These are phyloP conservation scores for Kwoniella pini DNA, from an alignment of 768 basidiomycete species.

Conservation along the genomic window DNA sequence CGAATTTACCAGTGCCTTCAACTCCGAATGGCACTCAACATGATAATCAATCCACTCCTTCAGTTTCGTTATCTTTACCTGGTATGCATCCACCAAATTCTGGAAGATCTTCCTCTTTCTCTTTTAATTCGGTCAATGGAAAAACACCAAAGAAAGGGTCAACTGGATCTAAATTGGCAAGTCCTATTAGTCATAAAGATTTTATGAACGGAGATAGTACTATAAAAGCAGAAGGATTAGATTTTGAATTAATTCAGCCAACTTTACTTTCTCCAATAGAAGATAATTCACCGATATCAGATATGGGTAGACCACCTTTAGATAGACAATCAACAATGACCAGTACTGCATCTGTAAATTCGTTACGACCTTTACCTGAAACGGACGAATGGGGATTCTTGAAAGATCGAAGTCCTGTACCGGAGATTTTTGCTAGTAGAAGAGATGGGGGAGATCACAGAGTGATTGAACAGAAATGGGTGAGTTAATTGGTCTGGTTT, in stretches of 20 bases:
- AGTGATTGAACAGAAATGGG: constrained; percentile 46
- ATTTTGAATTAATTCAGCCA: constrained; percentile 48
- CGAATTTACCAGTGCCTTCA: constrained; percentile 6
- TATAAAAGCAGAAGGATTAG: constrained; percentile 47
- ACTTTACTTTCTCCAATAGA: constrained; percentile 16
- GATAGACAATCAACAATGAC: constrained; percentile 10
- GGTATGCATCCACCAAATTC: constrained; percentile 19
- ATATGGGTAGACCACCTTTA: not conserved
- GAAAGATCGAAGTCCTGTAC: constrained; percentile 40
- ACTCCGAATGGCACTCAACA: not conserved
- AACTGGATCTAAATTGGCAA: not conserved
- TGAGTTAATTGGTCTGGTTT: too few relatives aligned
- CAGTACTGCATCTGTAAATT: not conserved
- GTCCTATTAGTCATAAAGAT: constrained; percentile 38
- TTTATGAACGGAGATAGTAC: constrained; percentile 46
- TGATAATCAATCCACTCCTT: constrained; percentile 14
- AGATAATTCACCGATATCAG: constrained; percentile 6
- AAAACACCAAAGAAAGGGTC: constrained; percentile 9
- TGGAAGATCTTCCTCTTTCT: constrained; percentile 39
- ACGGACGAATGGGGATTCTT: constrained; percentile 53
- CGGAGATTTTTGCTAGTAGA: constrained; percentile 40
- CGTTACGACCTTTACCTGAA: constrained; percentile 29
- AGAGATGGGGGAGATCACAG: constrained; percentile 36
- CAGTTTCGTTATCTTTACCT: constrained; percentile 10
- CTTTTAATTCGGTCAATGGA: constrained; percentile 22